Evolutionary conservation across 345 rosid species (phyloP).

Genomic region (Schrenkiella parvula): DNA sequence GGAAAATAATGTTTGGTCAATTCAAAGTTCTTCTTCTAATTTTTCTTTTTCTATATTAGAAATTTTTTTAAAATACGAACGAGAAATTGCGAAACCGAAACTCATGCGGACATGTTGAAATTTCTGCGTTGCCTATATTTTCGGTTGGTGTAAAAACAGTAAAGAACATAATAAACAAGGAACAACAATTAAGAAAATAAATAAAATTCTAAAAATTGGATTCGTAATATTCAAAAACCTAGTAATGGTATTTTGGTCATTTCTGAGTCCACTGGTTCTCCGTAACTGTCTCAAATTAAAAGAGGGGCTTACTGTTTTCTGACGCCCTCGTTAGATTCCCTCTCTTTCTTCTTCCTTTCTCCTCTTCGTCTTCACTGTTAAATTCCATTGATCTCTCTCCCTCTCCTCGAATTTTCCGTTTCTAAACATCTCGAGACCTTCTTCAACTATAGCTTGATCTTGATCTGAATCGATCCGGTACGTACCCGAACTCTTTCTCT

Average conservation of each 20-base stretch:
- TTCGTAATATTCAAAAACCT: neutral
- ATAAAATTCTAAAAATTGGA: neutral
- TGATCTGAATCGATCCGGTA: conserved; percentile 14
- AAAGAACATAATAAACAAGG: neutral
- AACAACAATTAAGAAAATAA: neutral
- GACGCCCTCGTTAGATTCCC: conserved; percentile 26
- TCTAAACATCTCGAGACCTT: neutral
- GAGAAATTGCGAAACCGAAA: neutral
- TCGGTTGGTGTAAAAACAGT: neutral
- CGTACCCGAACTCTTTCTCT: neutral
- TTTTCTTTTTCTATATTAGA: neutral
- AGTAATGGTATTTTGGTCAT: conserved; percentile 5
- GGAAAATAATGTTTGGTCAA: neutral
- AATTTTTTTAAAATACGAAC: too few species aligned
- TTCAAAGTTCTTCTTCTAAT: neutral
- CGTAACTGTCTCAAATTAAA: conserved; percentile 30
- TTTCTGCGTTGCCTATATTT: conserved; percentile 4
- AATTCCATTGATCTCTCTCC: neutral
- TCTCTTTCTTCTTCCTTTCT: conserved; percentile 14
- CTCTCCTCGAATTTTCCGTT: neutral
- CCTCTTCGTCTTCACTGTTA: conserved; percentile 12
- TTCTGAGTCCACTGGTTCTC: neutral
- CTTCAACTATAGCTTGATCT: neutral
- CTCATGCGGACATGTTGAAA: neutral
- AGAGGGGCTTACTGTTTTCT: neutral